A percentile compares a stretch with the other conserved stretches of the same genome.
Evolutionary conservation across 1,284 basidiomycete species (phyloP).

Genomic region (Xerocomus amazonicus): DNA sequence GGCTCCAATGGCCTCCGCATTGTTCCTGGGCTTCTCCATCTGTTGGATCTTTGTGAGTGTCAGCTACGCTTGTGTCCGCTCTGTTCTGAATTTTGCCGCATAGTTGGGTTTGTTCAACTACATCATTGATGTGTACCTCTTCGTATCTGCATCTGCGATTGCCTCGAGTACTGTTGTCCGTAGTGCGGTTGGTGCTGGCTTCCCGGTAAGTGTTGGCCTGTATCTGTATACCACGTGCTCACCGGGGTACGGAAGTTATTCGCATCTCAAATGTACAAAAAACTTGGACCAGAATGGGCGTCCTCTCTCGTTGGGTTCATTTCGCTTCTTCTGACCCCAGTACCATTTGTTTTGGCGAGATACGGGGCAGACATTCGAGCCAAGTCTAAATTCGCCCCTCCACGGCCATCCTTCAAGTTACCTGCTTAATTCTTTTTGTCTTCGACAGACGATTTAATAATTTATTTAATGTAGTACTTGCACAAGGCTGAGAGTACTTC

Average conservation of each 20-base stretch:
- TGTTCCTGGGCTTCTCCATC: conserved; percentile 53
- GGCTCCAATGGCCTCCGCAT: conserved; percentile 52
- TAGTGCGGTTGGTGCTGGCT: conserved; percentile 53
- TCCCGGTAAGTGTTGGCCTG: conserved; percentile 43
- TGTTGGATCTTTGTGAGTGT: conserved; percentile 55
- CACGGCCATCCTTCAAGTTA: conserved; percentile 11
- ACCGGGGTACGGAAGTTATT: conserved; percentile 38
- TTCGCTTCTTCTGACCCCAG: conserved; percentile 49
- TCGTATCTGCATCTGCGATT: conserved; percentile 56
- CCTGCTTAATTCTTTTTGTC: conserved; percentile 12
- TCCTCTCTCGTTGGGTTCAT: conserved; percentile 52
- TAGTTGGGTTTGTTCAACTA: conserved; percentile 54
- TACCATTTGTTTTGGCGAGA: conserved; percentile 49
- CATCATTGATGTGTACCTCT: conserved; percentile 56
- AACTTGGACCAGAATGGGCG: conserved; percentile 52
- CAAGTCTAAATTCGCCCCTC: conserved; percentile 43
- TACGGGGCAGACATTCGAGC: conserved; percentile 44
- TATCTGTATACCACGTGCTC: conserved; percentile 1
- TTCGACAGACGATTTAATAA: background rate
- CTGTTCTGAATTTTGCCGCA: background rate
- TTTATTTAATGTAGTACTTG: conserved; percentile 5
- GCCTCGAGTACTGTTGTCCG: conserved; percentile 54
- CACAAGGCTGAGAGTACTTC: background rate
- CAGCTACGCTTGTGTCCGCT: background rate
- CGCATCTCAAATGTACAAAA: conserved; percentile 50